Evolutionary conservation across 2,329 filamentous ascomycete genomes (phyloP), one percentile per base, ranked within the genome.

Genomic region (Aspergillus sp.): DNA sequence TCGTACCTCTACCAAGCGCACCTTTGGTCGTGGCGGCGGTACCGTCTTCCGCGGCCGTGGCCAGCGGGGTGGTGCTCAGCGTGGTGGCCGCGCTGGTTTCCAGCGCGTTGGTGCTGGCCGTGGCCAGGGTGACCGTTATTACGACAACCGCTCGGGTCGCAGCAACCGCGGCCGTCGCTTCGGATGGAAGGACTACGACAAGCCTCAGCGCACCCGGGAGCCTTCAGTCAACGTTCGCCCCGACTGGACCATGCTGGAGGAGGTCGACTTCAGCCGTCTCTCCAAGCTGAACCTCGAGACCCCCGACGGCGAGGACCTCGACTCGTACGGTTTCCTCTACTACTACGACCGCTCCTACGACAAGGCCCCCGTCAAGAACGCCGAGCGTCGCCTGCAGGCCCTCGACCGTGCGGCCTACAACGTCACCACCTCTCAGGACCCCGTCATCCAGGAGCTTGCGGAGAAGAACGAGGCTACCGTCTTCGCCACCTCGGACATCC

Each of bases 141-240:
- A 91, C 68, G 88, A 94, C 66, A 84, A 84, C 68, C 81, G 86
- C 57, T 81, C 82, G 55, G 88, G 82, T 49, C 81, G 86, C 64
- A 86, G 87, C 65, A 85, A 86, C 43, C 80, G 88, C 60, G 86
- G 89, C 56, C 88, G 94, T 62, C 86, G 94, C 64, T 97, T 97
- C 68, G 94, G 94, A 71, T 97, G 94, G 93, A 96, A 94, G 78
- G 94, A 99, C 73, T 96, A 91, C 72, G 94, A 99, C 80, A 97
- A 97, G 86, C 94, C 94, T 56, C 85, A 93, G 73, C 88, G 94
- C 68, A 97, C 96, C 77, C 89, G 94, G 56, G 94, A 99, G 78
- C 89, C 93, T 10, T 96, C 91, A 32, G 90, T 99, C 70, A 93
- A 93, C 78, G 91, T 97, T 76, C 95, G 95, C 77, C 85, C 92